Base-by-base conservation (phyloP, 148 eudicot species). In the Nepenthes gracilis region DNA sequence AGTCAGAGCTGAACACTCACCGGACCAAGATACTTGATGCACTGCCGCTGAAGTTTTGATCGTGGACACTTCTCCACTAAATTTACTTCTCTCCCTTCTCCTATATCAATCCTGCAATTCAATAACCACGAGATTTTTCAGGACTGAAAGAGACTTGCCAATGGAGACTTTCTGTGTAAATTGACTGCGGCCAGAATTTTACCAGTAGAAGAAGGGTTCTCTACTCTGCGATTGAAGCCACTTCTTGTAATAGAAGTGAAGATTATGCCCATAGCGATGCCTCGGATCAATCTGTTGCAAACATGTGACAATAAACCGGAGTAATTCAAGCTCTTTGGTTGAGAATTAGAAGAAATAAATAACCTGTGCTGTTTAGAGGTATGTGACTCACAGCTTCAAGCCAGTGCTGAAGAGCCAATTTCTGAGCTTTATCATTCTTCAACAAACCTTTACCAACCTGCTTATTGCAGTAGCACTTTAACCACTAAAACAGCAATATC, bases 141-240 rank as follows among this genome's bases (percentile, higher is more conserved):
- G 56, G 33, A 57, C 11, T 23, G 9, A 9, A 50, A 40, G 8
- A 40, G 45, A 40, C 45, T 23, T 23, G 23, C 23, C 23, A 23
- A 23, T 23, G 23, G 23, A 23, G 23, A 23, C 23, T 23, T 23
- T 23, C 0, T 23, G 23, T 23, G 23, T 23, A 23, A 23, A 23
- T 23, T 23, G 23, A 23, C 23, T 23, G 23, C 23, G 23, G 48
- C 48, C n/a, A 33, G 32, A 52, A 51, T 32, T 33, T 73, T 78
- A 89, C 96, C 99, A 93, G 81, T 89, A 93, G 74, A 93, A 93
- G 83, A 93, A 93, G 64, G 99, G 99, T 66, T 93, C 87, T 75
- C 78, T 89, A 77, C 99, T 86, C 45, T 86, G 91, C 63, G 92
- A 82, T 54, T 86, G 70, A 48, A 93, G 81, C 99, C 99, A 93